Evolutionary conservation across 2,329 filamentous ascomycete genomes (phyloP), one percentile per base, ranked within the genome.

Genomic region (Ceratocystis albifundus): DNA sequence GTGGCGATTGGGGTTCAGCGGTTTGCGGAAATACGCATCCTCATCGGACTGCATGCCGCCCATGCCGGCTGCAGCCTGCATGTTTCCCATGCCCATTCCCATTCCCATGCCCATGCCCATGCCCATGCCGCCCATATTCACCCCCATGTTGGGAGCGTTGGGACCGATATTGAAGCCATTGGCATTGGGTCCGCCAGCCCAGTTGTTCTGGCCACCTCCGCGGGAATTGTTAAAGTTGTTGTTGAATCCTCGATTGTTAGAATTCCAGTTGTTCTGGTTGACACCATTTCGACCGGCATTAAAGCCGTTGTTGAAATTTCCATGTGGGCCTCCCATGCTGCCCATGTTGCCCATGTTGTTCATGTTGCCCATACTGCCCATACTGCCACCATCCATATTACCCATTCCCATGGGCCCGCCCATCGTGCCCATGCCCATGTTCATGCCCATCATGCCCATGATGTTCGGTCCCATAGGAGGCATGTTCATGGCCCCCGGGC

Each of bases 11-110:
- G 92, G 93, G 74, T 99, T 99, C 69, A 97, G 89, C 0, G 94
- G 94, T 75, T 96, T 93, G 67, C 94, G 84, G 75, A 97, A 95
- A 77, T 99, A 99, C 5, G 94, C 89, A 68, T 91, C 90, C 67
- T 96, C 91, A 66, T 95, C 90, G 32, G 66, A 69, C 70, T 69
- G 71, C 61, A 55, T 70, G 62, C 61, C 69, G 64, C 61, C 70
- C 69, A 71, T 74, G 15, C 17, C 46, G 48, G 20, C 69, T 73
- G 74, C 72, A 67, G 70, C 71, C 62, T 75, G 74, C 70, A 74
- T 74, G 61, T 71, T 71, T 62, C 64, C 64, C 74, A 75, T 78
- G 50, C 73, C 74, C 67, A 67, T 67, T 22, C 64, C 64, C 62
- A 66, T 75, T 67, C 73, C 74, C 65, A 73, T 74, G 59, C 71